A percentile compares a stretch with the other conserved stretches of the same genome.
Conservation (phyloP, 805 yeast genomes). For the Yamadazyma sp. region DNA sequence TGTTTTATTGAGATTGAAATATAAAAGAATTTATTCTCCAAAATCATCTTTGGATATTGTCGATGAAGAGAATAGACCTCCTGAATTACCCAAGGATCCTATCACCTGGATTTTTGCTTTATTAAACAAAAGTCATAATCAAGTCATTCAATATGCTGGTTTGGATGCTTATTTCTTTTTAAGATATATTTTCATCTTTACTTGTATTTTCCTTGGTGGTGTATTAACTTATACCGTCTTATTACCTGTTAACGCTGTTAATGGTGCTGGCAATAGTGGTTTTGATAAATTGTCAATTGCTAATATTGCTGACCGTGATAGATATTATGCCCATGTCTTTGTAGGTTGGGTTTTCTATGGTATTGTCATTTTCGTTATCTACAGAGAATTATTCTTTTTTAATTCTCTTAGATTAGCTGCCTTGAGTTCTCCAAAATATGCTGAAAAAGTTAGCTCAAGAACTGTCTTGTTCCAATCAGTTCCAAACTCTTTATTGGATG, state of each 20-base stretch:
- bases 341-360: conserved; percentile 80
- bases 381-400: conserved; percentile 79
- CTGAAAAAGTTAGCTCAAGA: conserved; percentile 69
- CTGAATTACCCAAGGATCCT: conserved; percentile 67
- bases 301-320: conserved; percentile 55
- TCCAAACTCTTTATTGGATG: conserved; percentile 70
- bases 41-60: conserved; percentile 63
- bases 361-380: conserved; percentile 63
- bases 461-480: conserved; percentile 83
- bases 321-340: conserved; percentile 86
- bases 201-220: conserved; percentile 42
- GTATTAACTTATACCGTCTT: conserved; percentile 62
- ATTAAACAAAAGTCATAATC: conserved; percentile 64
- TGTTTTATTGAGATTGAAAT: conserved; percentile 59
- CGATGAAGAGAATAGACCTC: conserved; percentile 62
- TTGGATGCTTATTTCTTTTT: conserved; percentile 92
- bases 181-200: conserved; percentile 65
- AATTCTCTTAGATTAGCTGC: conserved; percentile 74
- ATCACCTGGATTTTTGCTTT: conserved; percentile 68
- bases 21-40: conserved; percentile 80
- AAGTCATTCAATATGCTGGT: conserved; percentile 82
- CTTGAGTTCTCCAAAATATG: conserved; percentile 76
- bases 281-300: conserved; percentile 76
- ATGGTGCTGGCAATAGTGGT: conserved; percentile 60
- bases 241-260: conserved; percentile 79